Evolutionary conservation across 2,329 filamentous ascomycete species (phyloP).

Genomic region (Rhinocladiella mackenziei): DNA sequence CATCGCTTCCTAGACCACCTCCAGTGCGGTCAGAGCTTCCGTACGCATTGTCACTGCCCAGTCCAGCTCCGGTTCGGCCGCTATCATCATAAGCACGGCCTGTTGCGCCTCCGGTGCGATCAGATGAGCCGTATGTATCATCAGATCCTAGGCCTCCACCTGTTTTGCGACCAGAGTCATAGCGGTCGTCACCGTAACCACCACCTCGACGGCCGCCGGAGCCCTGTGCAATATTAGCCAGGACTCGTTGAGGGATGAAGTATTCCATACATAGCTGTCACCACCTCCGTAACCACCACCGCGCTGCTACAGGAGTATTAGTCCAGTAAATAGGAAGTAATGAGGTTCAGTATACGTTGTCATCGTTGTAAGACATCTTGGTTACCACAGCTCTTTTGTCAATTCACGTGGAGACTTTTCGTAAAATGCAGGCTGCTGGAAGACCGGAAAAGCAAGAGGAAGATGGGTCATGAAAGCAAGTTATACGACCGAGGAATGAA

Average conservation of each 20-base stretch:
- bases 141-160: conserved; percentile 23
- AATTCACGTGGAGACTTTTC: not conserved
- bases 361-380: conserved; percentile 27
- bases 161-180: conserved; percentile 15
- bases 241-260: too few relatives aligned
- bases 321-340: not conserved
- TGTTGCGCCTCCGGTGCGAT: conserved; percentile 14
- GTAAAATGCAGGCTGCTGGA: too few relatives aligned
- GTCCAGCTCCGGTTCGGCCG: conserved; percentile 13
- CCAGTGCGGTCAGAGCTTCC: conserved; percentile 13
- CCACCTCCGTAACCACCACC: conserved; percentile 27
- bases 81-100: conserved; percentile 10
- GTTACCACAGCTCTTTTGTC: not conserved
- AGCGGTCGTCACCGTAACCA: conserved; percentile 8
- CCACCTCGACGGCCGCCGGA: conserved; percentile 1
- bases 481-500: not conserved
- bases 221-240: too few relatives aligned
- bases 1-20: conserved; percentile 6
- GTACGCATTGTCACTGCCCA: conserved; percentile 22
- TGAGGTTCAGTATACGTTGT: conserved; percentile 16
- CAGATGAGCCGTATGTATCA: conserved; percentile 21
- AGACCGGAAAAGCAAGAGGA: too few relatives aligned
- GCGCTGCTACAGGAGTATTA: conserved; percentile 14
- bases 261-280: conserved; percentile 17
- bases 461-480: not conserved